Base-by-base conservation (phyloP, 306 rosid genomes). In the Cucurbita moschata region DNA sequence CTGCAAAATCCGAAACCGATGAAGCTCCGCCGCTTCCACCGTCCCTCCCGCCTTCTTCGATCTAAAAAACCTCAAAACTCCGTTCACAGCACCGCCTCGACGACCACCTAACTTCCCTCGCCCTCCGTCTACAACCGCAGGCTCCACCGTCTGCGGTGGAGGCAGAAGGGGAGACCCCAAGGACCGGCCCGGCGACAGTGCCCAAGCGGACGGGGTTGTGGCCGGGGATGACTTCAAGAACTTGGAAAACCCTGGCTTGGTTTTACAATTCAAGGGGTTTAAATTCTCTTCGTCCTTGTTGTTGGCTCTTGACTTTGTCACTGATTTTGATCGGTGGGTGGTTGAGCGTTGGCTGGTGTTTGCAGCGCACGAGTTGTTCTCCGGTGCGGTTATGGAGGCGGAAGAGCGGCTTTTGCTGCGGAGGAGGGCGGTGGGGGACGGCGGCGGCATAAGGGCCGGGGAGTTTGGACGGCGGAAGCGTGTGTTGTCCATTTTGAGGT, bases 161-260 rank as follows among this genome's bases (percentile, higher is more conserved):
- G 56, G 44, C 40, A 62, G 77, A 5, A 44, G 19, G 16, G 84
- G 75, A 49, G 63, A 74, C 4, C 86, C 74, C 7, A 84, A 66
- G 40, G 81, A 75, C 73, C 86, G 56, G 15, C 88, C 96, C 0
- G 96, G 96, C 0, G 98, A 92, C 50, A 92, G 75, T 0, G 96
- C 96, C 98, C 98, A 92, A 0, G 98, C 96, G 0, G 96, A 90
- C 2, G 91, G 86, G 19, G 83, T 76, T 5, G 16, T 9, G 5
- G 35, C 58, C 59, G 61, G 16, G 5, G 76, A 13, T 3, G 51
- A 39, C 49, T 52, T 52, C 39, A 23, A 73, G 51, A 18, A 10
- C 65, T 56, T 73, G 54, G 18, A 5, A 5, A 73, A 73, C 5
- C 51, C 59, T 4, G 38, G 30, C 40, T 58, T 73, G 49, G 38